A percentile compares a stretch with the other conserved stretches of the same genome.
phyloP scores from a whole-genome alignment of 2,329 filamentous ascomycete genomes.

The Phialophora expanda region DNA sequence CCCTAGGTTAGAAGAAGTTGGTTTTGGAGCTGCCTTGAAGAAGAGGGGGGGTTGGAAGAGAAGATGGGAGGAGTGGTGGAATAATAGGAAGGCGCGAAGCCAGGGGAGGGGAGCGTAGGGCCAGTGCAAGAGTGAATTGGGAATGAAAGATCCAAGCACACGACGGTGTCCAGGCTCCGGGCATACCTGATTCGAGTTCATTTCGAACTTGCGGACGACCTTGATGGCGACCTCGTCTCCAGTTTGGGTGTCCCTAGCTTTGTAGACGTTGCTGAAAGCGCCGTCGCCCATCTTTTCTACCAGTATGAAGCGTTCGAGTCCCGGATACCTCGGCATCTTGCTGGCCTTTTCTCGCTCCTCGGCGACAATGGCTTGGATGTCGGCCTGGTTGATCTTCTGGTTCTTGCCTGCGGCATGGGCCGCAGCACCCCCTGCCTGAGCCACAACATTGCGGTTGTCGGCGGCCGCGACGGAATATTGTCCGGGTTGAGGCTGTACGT shows the following conservation, averaged over 20 bases:
- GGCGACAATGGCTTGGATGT: constrained; percentile 83
- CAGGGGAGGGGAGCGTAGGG: constrained; percentile 4
- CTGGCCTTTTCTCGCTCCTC: constrained; percentile 86
- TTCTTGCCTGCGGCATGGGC: constrained; percentile 67
- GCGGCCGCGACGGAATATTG: constrained; percentile 68
- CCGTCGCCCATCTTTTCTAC: constrained; percentile 98
- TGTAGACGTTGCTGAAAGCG: constrained; percentile 98
- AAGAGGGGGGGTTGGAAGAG: constrained; percentile 33
- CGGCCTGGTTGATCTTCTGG: constrained; percentile 62
- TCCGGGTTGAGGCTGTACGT: constrained; percentile 52
- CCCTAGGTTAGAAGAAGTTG: constrained; percentile 70
- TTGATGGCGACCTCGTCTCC: constrained; percentile 89
- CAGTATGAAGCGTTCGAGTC: constrained; percentile 82
- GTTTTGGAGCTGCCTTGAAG: constrained; percentile 47
- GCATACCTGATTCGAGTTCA: constrained; percentile 97
- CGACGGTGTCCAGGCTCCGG: constrained; percentile 40
- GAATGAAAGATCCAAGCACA: constrained; percentile 35
- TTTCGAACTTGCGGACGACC: constrained; percentile 97
- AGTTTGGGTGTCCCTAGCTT: constrained; percentile 74
- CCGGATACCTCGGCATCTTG: constrained; percentile 85
- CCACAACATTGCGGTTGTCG: constrained; percentile 67
- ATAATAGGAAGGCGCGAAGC: constrained; percentile 4
- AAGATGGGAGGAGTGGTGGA: constrained; percentile 39
- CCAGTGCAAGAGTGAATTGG: constrained; percentile 31
- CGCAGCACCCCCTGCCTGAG: constrained; percentile 69